Conservation (phyloP, 2,329 filamentous ascomycete genomes). For the Fusarium bulbicola region DNA sequence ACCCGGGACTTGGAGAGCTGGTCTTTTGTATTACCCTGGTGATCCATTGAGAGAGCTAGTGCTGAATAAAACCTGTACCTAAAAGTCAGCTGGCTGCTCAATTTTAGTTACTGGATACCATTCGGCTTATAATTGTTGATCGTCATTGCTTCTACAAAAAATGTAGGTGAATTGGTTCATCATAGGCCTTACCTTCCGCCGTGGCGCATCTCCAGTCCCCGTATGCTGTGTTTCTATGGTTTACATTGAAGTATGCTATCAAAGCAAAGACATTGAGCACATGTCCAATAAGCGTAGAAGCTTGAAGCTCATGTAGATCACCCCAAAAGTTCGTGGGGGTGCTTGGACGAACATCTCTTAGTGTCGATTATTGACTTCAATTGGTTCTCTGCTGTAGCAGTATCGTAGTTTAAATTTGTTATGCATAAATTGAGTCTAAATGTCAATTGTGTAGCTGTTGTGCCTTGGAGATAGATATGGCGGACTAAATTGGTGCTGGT, state of each 20-base stretch:
- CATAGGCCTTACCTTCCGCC: accelerated
- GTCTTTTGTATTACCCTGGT: accelerated
- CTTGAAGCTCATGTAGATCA: accelerated
- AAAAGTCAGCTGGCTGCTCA: accelerated
- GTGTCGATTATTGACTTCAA: accelerated
- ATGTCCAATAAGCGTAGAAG: not conserved
- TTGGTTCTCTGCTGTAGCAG: not conserved
- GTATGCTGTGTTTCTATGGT: accelerated
- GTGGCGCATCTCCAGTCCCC: too few species aligned
- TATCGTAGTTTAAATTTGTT: constrained; percentile 5
- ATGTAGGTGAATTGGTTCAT: too few species aligned
- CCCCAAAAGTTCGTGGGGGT: not conserved
- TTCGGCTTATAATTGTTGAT: accelerated
- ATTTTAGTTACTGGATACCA: accelerated
- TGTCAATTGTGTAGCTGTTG: too few species aligned
- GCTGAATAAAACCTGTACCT: accelerated
- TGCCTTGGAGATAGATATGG: not conserved
- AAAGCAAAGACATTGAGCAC: not conserved
- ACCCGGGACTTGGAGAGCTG: not conserved
- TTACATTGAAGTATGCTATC: accelerated
- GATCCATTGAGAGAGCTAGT: too few species aligned
- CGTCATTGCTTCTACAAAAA: too few species aligned
- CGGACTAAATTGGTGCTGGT: not conserved
- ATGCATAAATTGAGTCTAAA: not conserved
- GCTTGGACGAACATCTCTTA: not conserved